These are phyloP conservation scores for Penicillium sp. DNA, from an alignment of 2,329 filamentous ascomycete species.

Conservation along the genomic window DNA sequence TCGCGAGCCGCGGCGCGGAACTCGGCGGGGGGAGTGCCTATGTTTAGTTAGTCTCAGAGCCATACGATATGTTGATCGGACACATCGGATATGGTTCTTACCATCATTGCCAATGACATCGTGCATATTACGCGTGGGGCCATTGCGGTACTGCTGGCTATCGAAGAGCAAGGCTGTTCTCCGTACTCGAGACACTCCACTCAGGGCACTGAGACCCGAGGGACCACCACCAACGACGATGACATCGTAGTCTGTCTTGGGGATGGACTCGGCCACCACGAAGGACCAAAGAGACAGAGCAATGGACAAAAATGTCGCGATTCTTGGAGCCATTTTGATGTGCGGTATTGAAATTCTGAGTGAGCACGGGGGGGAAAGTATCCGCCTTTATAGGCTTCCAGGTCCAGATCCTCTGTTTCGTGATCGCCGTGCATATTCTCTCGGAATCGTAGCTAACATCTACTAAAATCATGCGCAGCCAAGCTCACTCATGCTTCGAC, in stretches of 20 bases:
- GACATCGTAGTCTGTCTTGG: slow-evolving; percentile 54
- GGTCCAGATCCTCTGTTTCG: background rate
- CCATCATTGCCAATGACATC: slow-evolving; percentile 65
- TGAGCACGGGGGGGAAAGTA: background rate
- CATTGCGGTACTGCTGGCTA: slow-evolving; percentile 62
- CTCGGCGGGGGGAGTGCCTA: slow-evolving; percentile 48
- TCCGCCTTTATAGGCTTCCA: background rate
- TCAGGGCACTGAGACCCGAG: slow-evolving; percentile 58
- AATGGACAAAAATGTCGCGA: slow-evolving; percentile 26
- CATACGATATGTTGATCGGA: background rate
- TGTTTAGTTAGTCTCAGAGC: background rate
- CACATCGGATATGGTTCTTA: slow-evolving; percentile 30
- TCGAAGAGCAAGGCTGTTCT: slow-evolving; percentile 61
- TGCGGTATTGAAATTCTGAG: no score
- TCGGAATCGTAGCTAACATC: background rate
- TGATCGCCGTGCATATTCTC: background rate
- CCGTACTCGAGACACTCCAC: slow-evolving; percentile 62
- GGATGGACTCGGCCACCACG: slow-evolving; percentile 29
- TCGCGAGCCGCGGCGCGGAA: slow-evolving; percentile 59
- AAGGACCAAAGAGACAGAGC: slow-evolving; percentile 29
- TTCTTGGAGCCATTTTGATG: slow-evolving; percentile 11
- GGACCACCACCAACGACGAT: slow-evolving; percentile 63
- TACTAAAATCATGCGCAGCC: background rate
- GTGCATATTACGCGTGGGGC: slow-evolving; percentile 61
- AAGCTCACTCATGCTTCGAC: background rate